phyloP scores from a whole-genome alignment of 352 stramenopile species.

The Globisporangium orthogonon region DNA sequence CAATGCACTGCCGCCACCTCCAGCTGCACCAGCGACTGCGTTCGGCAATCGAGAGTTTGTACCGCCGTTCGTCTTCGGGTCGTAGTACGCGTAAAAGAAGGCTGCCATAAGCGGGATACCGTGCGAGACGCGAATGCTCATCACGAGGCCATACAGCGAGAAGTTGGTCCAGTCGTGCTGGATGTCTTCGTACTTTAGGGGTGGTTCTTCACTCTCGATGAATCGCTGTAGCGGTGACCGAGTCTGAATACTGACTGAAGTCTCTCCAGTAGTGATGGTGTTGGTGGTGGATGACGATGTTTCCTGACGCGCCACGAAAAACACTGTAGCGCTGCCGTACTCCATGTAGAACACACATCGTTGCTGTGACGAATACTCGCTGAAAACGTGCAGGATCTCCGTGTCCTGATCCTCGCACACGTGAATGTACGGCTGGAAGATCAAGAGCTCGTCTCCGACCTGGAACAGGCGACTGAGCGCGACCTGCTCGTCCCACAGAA shows the following conservation, averaged over 20 bases:
- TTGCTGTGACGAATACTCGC: conserved; percentile 51
- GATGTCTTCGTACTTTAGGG: conserved; percentile 23
- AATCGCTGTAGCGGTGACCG: conserved; percentile 3
- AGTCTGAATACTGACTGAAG: not conserved
- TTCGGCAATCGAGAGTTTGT: not conserved
- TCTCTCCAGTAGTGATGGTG: conserved; percentile 1
- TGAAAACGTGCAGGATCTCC: conserved; percentile 49
- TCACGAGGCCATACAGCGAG: conserved; percentile 45
- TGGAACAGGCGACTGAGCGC: conserved; percentile 52
- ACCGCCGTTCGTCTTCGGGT: conserved; percentile 38
- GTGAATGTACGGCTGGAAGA: conserved; percentile 62
- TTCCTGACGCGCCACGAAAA: conserved; percentile 23
- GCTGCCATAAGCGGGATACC: conserved; percentile 58
- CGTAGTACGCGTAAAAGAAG: conserved; percentile 65
- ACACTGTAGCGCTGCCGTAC: conserved; percentile 49
- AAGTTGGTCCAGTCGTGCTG: conserved; percentile 36
- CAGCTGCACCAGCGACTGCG: conserved; percentile 10
- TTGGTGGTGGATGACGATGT: not conserved
- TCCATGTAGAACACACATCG: conserved; percentile 51
- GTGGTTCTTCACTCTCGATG: conserved; percentile 16
- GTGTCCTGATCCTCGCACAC: conserved; percentile 30
- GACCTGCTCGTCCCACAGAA: conserved; percentile 70
- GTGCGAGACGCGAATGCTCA: conserved; percentile 45
- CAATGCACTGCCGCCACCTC: not conserved
- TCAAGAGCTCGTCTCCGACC: conserved; percentile 44